Base-by-base conservation (phyloP, 192 early-diverging fungal species). In the Podila horticola region DNA sequence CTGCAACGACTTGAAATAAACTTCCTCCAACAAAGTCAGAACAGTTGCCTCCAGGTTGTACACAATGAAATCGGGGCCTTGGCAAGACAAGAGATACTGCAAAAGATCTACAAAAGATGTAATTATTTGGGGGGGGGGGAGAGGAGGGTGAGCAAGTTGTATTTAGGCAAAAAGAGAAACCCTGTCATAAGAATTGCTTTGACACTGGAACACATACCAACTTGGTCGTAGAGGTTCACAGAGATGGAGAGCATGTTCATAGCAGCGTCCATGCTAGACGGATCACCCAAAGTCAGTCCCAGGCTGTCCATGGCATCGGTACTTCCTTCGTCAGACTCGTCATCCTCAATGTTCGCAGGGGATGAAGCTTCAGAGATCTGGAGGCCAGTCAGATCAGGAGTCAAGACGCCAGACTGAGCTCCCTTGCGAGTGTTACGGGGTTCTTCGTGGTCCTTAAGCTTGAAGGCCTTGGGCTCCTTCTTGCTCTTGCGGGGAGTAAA, bases 181-280 rank as follows among this genome's bases (percentile, higher is more conserved):
- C 7, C 2, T 24, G 31, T 57, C 22, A 67, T 10, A 67, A 13
- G 52, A 17, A 4, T 50, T 48, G 11, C 17, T 24, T 36, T 22
- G 52, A 10, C 5, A 26, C 7, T 13, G 20, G 9, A 3, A 12
- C 0, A 30, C 69, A 62, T 58, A 74, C 79, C 87, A 34, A 92
- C 86, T 75, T 96, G 95, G 72, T 96, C 95, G 59, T 92, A 94
- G 9, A 96, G 84, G 69, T 95, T 94, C 8, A 90, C 86, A 17
- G 92, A 93, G 28, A 68, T 64, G 20, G 69, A 62, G 29, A 96
- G 83, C 62, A 90, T 85, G 3, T 76, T 81, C 24, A 91, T 85
- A 13, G 95, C 94, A 17, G 84, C 85, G 33, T 79, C 74, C 52
- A 91, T 82, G 34, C 89, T 85, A 22, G 84, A 76, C 10, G 89